phyloP scores from a whole-genome alignment of 1,284 basidiomycete genomes.

The Athelia psychrophila region DNA sequence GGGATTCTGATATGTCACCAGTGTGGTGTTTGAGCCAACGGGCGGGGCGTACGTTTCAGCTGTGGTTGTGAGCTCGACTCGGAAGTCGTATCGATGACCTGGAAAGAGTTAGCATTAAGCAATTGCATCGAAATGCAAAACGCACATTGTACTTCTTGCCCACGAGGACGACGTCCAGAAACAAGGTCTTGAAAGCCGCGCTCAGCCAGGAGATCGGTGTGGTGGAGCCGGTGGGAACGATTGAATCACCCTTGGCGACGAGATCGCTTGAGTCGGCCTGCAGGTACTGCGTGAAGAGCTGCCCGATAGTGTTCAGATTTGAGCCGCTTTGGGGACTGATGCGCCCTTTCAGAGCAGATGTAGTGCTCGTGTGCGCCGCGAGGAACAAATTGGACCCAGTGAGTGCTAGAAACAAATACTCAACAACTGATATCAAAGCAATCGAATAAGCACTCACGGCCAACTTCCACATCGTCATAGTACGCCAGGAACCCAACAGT shows the following conservation, averaged over 20 bases:
- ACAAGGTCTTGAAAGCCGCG: constrained; percentile 67
- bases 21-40: constrained; percentile 55
- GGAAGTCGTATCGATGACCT: constrained; percentile 13
- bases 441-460: constrained; percentile 41
- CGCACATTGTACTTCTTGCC: constrained; percentile 63
- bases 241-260: constrained; percentile 56
- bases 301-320: constrained; percentile 54
- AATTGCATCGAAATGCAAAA: too few relatives aligned
- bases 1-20: constrained; percentile 73
- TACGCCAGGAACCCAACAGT: constrained; percentile 64
- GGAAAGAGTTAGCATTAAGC: constrained; percentile 26
- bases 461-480: constrained; percentile 51
- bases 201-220: constrained; percentile 64
- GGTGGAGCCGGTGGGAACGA: constrained; percentile 53
- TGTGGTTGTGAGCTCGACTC: constrained; percentile 56
- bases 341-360: constrained; percentile 55
- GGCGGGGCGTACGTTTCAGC: constrained; percentile 56
- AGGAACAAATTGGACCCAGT: constrained; percentile 45
- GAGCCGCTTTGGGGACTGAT: constrained; percentile 60
- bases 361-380: constrained; percentile 43
- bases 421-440: constrained; percentile 1
- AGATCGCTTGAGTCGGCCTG: constrained; percentile 66
- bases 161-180: constrained; percentile 63
- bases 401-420: constrained; percentile 43
- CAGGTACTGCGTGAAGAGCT: constrained; percentile 66